A percentile compares a stretch with the other conserved stretches of the same genome.
phyloP scores from a whole-genome alignment of 306 rosid species.

The Aeschynomene evenia region DNA sequence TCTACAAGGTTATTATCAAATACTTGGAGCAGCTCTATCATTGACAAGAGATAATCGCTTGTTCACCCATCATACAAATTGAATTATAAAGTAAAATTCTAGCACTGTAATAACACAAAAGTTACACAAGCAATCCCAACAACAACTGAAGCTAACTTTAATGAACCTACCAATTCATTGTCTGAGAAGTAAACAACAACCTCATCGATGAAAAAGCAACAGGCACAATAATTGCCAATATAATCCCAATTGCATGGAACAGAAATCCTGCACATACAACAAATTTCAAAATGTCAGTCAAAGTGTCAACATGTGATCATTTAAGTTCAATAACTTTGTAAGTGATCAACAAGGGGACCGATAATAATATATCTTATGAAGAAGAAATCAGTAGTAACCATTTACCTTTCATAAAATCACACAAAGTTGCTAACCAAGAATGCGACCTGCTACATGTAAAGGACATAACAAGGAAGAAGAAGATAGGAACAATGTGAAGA shows the following conservation, averaged over 20 bases:
- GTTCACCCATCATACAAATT: slow-evolving; percentile 18
- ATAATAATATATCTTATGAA: slow-evolving; percentile 18
- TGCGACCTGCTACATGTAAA: slow-evolving; percentile 39
- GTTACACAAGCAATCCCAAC: background rate
- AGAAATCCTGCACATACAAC: slow-evolving; percentile 60
- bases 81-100: background rate
- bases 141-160: slow-evolving; percentile 6
- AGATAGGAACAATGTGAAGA: slow-evolving; percentile 80
- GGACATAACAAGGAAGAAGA: slow-evolving; percentile 58
- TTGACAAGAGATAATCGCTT: background rate
- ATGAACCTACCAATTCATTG: slow-evolving; percentile 87
- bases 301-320: slow-evolving; percentile 5
- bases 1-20: slow-evolving; percentile 4
- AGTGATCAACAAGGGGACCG: slow-evolving; percentile 3
- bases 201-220: slow-evolving; percentile 63
- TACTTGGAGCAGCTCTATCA: slow-evolving; percentile 6
- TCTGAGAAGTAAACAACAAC: slow-evolving; percentile 55
- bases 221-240: slow-evolving; percentile 71
- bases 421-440: slow-evolving; percentile 55
- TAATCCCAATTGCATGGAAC: slow-evolving; percentile 60
- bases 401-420: slow-evolving; percentile 79
- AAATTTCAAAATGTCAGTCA: slow-evolving; percentile 27
- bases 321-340: background rate
- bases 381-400: slow-evolving; percentile 10
- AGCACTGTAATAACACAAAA: slow-evolving; percentile 11